A percentile compares a stretch with the other conserved stretches of the same genome.
Evolutionary conservation across 2,329 filamentous ascomycete species (phyloP).

Genomic region (Botrytis fabae): DNA sequence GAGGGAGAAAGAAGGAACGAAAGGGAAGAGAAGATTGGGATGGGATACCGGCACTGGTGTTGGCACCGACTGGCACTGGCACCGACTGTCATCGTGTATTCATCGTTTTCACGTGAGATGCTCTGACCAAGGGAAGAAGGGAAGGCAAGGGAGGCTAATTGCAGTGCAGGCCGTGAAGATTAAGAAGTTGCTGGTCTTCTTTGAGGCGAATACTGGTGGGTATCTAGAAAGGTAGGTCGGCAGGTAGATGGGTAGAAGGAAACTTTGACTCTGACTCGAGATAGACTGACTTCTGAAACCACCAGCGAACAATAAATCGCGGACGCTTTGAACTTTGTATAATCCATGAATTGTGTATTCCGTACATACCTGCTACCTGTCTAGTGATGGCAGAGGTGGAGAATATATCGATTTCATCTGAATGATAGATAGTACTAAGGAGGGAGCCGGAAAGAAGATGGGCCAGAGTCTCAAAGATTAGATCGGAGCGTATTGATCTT

Average conservation of each 20-base stretch:
- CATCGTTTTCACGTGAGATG: not conserved
- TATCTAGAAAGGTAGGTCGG: not conserved
- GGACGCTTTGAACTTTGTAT: not conserved
- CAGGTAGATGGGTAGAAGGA: not conserved
- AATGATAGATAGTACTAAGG: not conserved
- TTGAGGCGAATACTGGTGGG: not conserved
- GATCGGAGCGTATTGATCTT: not conserved
- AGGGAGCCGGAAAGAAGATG: not conserved
- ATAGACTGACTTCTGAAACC: not conserved
- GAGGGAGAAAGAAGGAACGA: not conserved
- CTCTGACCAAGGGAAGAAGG: not conserved
- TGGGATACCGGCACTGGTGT: no score
- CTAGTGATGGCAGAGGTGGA: not conserved
- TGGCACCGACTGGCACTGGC: not conserved
- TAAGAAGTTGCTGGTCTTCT: not conserved
- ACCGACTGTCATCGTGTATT: not conserved
- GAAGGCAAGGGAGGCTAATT: not conserved
- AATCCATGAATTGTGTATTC: not conserved
- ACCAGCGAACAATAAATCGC: not conserved
- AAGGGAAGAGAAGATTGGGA: not conserved
- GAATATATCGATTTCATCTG: not conserved
- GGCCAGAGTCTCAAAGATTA: not conserved
- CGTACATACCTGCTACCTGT: not conserved
- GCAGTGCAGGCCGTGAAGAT: not conserved
- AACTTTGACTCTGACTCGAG: not conserved